Conservation (phyloP, 1,139 yeast genomes). For the Yamadazyma dushanensis region DNA sequence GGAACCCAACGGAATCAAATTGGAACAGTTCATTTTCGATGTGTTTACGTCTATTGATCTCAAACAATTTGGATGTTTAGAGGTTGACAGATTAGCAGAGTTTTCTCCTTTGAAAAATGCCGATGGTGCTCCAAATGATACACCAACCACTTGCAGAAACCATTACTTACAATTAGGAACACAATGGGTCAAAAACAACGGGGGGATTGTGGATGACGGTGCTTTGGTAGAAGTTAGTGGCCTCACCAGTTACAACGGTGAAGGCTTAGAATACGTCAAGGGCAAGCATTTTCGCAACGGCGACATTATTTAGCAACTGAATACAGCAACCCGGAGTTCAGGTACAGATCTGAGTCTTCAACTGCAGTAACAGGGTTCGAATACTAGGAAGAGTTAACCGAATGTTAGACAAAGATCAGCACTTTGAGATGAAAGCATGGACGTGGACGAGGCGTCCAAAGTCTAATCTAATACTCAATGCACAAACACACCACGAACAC, state of each 20-base stretch:
- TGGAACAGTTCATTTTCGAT: conserved; percentile 97
- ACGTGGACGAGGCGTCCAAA: too few species aligned
- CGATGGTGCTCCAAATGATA: conserved; percentile 75
- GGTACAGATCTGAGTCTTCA: too few species aligned
- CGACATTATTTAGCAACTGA: conserved; percentile 27
- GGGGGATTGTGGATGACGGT: conserved; percentile 57
- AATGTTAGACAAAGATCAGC: too few species aligned
- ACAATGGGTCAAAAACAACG: conserved; percentile 71
- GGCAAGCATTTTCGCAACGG: conserved; percentile 52
- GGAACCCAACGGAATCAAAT: conserved; percentile 84
- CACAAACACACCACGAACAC: too few species aligned
- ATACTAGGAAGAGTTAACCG: too few species aligned
- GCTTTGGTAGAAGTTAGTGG: conserved; percentile 77
- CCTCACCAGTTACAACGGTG: conserved; percentile 78
- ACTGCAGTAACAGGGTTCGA: neutral
- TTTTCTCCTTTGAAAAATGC: conserved; percentile 95
- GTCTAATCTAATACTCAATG: too few species aligned
- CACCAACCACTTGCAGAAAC: conserved; percentile 76
- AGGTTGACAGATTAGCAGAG: conserved; percentile 81
- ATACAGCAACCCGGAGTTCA: neutral
- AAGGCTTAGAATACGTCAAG: conserved; percentile 63
- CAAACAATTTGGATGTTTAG: conserved; percentile 84
- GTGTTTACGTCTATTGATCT: conserved; percentile 81
- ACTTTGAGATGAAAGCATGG: too few species aligned
- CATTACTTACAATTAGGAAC: conserved; percentile 71